A percentile compares a stretch with the other conserved stretches of the same genome.
These are phyloP conservation scores for Wallacemonas rigidus DNA, from an alignment of 208 protist species.

Conservation along the genomic window DNA sequence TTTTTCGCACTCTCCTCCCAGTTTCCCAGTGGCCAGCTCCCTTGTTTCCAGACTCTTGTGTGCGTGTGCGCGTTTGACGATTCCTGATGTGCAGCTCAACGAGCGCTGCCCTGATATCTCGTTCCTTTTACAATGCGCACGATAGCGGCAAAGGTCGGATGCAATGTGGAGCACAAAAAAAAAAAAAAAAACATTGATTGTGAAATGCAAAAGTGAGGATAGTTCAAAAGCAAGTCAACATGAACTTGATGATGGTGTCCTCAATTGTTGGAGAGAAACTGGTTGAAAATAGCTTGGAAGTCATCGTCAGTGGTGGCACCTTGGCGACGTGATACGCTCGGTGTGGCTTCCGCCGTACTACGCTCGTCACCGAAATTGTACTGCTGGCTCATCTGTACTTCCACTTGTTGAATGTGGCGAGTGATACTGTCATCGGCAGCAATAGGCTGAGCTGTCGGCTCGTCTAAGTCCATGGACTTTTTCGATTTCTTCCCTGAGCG, in stretches of 20 bases:
- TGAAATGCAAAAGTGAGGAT: too few species aligned
- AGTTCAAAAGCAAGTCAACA: too few species aligned
- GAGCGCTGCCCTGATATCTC: too few species aligned
- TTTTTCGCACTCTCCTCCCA: neutral
- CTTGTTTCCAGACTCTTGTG: too few species aligned
- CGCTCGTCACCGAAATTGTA: conserved; percentile 20
- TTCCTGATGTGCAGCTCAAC: too few species aligned
- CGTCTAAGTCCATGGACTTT: neutral
- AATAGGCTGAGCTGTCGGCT: too few species aligned
- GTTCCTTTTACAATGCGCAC: too few species aligned
- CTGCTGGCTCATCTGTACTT: conserved; percentile 16
- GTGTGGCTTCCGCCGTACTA: conserved; percentile 16
- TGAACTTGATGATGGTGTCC: neutral
- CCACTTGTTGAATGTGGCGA: conserved; percentile 4
- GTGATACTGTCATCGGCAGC: neutral
- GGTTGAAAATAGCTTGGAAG: conserved; percentile 33
- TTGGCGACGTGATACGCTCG: conserved; percentile 8
- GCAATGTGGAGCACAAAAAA: neutral
- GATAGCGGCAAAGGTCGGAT: too few species aligned
- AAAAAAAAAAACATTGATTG: conserved; percentile 19
- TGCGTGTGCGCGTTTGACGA: too few species aligned
- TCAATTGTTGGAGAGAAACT: conserved; percentile 26
- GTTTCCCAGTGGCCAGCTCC: too few species aligned
- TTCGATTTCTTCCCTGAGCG: conserved; percentile 17
- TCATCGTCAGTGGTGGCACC: conserved; percentile 22